Conservation (phyloP, 192 early-diverging fungal species). For the Backusella macrospora region DNA sequence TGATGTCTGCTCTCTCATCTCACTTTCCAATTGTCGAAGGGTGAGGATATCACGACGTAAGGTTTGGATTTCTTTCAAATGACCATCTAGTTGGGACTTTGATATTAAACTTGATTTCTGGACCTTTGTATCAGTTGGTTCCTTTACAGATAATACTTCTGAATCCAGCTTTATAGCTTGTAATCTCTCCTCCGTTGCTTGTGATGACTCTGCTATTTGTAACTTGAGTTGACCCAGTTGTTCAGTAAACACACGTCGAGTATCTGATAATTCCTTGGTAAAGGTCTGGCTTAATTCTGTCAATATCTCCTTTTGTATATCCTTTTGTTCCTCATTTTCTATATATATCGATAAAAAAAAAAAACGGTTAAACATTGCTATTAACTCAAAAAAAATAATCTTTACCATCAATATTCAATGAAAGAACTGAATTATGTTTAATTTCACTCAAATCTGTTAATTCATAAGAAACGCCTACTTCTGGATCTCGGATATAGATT, state of each 20-base stretch:
- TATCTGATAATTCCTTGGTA: conserved; percentile 13
- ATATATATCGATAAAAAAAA: too few species aligned
- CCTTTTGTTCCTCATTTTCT: conserved; percentile 6
- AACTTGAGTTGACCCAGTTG: conserved; percentile 1
- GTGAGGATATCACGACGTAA: conserved; percentile 52
- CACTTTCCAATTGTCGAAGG: conserved; percentile 52
- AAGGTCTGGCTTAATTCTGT: conserved; percentile 6
- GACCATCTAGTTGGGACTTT: conserved; percentile 29
- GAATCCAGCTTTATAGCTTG: background rate
- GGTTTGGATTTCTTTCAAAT: conserved; percentile 50
- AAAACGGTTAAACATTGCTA: too few species aligned
- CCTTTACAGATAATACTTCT: background rate
- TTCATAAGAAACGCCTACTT: conserved; percentile 61
- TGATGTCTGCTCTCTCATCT: conserved; percentile 17
- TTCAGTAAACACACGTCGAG: conserved; percentile 2
- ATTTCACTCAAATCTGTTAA: conserved; percentile 67
- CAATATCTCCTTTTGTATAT: conserved; percentile 12
- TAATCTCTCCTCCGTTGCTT: background rate
- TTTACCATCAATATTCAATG: conserved; percentile 57
- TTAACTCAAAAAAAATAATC: too few species aligned
- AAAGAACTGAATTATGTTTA: conserved; percentile 55
- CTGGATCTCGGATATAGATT: conserved; percentile 68
- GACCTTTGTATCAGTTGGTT: background rate
- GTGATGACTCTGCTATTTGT: background rate
- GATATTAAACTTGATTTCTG: background rate